phyloP scores from a whole-genome alignment of 352 stramenopile species.

The Pythium chondricola region DNA sequence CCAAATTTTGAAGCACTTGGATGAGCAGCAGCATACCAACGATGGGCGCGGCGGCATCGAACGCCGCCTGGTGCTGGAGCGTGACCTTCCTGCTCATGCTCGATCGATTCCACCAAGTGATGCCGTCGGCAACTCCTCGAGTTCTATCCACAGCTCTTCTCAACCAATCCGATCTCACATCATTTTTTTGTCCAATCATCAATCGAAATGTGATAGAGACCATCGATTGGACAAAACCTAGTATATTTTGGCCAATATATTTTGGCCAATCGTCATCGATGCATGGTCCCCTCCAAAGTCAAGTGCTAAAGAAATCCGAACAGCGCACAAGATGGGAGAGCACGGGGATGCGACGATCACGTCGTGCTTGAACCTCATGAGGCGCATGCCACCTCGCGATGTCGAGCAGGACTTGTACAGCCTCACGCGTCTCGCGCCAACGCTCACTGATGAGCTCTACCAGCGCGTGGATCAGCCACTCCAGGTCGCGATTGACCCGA shows the following conservation, averaged over 20 bases:
- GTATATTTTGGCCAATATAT: no score
- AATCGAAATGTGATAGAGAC: neutral
- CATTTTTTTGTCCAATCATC: conserved; percentile 13
- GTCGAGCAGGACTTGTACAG: conserved; percentile 81
- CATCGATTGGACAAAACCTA: no score
- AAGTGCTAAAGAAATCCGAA: conserved; percentile 4
- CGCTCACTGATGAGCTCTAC: conserved; percentile 88
- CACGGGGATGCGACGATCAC: conserved; percentile 47
- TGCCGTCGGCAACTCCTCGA: neutral
- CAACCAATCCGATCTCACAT: conserved; percentile 15
- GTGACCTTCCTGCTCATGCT: conserved; percentile 62
- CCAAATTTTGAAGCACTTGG: neutral
- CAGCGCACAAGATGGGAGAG: conserved; percentile 13
- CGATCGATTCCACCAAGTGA: no score
- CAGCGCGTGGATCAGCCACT: conserved; percentile 92
- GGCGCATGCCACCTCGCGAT: conserved; percentile 82
- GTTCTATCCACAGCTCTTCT: conserved; percentile 10
- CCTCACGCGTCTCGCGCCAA: conserved; percentile 75
- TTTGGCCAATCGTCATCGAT: no score
- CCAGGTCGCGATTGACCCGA: conserved; percentile 78
- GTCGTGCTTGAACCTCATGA: conserved; percentile 85
- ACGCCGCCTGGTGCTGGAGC: conserved; percentile 52
- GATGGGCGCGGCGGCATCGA: conserved; percentile 49
- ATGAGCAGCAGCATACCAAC: conserved; percentile 33
- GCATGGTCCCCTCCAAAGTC: neutral